Evolutionary conservation across 208 protist species (phyloP).

Genomic region (Leishmania guyanensis): DNA sequence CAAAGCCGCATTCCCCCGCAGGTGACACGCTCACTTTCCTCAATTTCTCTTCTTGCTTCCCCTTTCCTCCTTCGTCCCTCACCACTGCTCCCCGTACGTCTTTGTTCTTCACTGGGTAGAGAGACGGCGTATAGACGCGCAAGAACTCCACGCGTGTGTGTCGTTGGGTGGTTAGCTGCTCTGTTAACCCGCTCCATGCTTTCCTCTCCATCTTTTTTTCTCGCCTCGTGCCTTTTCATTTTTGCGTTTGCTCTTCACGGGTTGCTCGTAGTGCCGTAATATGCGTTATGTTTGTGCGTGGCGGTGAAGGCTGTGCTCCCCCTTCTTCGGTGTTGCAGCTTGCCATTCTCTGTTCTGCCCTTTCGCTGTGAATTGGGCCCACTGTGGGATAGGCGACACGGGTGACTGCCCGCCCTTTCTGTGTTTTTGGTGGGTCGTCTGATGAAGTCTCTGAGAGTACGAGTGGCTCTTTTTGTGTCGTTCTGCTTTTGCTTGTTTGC

Average conservation of each 20-base stretch:
- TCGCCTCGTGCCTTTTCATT: neutral
- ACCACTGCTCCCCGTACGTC: neutral
- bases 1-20: neutral
- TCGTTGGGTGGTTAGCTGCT: neutral
- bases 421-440: neutral
- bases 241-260: neutral
- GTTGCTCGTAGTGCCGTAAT: neutral
- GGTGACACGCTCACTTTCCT: neutral
- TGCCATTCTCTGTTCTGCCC: neutral
- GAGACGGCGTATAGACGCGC: neutral
- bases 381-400: neutral
- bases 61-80: neutral
- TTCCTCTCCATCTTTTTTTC: neutral
- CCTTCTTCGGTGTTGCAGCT: neutral
- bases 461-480: neutral
- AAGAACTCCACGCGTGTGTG: neutral
- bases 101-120: neutral
- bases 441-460: neutral
- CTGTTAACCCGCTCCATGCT: neutral
- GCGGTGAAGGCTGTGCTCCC: neutral
- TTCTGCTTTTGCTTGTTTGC: neutral
- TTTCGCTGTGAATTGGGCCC: neutral
- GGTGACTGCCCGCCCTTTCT: neutral
- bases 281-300: neutral
- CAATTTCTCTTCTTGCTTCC: neutral